These are phyloP conservation scores for Solanum corneliomulleri DNA, from an alignment of 257 asterid genomes.

Conservation along the genomic window DNA sequence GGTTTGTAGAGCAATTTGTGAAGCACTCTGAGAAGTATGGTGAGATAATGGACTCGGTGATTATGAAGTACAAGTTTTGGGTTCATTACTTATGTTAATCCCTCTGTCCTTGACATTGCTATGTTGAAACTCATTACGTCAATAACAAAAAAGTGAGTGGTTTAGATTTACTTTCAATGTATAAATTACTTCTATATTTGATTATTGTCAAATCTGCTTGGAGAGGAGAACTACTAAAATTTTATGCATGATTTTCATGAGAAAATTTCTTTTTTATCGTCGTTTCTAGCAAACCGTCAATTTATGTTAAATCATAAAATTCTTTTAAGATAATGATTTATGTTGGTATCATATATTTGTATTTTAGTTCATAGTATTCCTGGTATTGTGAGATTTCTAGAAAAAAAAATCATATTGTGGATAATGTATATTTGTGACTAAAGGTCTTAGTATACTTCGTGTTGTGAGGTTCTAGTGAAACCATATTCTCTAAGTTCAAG, in stretches of 20 bases:
- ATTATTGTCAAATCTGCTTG: background rate
- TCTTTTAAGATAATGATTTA: background rate
- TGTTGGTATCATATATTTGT: background rate
- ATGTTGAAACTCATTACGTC: constrained; percentile 76
- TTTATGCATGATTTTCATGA: background rate
- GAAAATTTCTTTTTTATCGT: background rate
- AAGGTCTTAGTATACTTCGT: no score
- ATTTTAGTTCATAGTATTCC: background rate
- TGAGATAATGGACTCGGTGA: constrained; percentile 88
- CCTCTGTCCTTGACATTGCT: constrained; percentile 76
- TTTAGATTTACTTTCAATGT: no score
- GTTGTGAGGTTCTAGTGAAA: no score
- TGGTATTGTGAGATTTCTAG: background rate
- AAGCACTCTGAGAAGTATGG: constrained; percentile 94
- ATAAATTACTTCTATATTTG: background rate
- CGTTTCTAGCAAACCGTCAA: background rate
- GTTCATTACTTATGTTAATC: constrained; percentile 78
- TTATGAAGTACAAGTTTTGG: constrained; percentile 95
- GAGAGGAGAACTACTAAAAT: background rate
- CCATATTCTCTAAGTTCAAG: background rate
- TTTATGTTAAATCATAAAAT: background rate
- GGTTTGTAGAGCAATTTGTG: constrained; percentile 52
- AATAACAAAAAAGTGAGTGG: constrained; percentile 14
- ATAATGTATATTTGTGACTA: background rate
- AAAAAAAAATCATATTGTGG: background rate